Base-by-base conservation (phyloP, 1,284 basidiomycete species). In the Ceratobasidium sp. region DNA sequence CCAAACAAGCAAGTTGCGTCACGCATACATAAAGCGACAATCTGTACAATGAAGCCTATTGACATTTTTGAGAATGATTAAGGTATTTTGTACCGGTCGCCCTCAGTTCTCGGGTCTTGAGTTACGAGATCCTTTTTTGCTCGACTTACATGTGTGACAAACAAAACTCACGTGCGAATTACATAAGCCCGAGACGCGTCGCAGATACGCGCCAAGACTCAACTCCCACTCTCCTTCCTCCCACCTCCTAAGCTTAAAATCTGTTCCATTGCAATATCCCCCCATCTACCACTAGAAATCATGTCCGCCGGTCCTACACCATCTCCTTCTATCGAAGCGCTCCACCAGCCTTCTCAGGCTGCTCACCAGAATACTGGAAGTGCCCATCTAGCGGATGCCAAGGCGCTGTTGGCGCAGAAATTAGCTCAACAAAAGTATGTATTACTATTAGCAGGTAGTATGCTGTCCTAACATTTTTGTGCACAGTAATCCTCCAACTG, bases 361-460 rank as follows among this genome's bases (percentile, higher is more conserved):
- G 94, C 93, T 6, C 87, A 96, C 5, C 93, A 94, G 33, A 92
- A 91, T 78, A 86, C 90, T 23, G 87, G 88, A 20, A 88, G 89
- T 77, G 87, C 86, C 59, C 77, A 80, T 4, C 80, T 82, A 40
- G 84, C 84, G 20, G 90, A 88, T 80, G 87, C 89, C 77, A 96
- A 94, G 84, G 95, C 96, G 0, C 88, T 97, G 54, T 85, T 97
- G 40, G 94, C 94, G 6, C 96, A 96, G 88, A 94, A 91, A 86
- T 89, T 97, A 88, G 92, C 94, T 44, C 95, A 94, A 86, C 90
- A 87, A 82, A 90, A 90, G 95, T 96, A 81, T 82, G 93, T 89
- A 46, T 17, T 12, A 13, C 52, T 7, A 59, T 54, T 44, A 15
- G 26, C 69, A 66, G 28, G n/a, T 50, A 42, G 33, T 62, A 13